phyloP scores from a whole-genome alignment of 495 filamentous ascomycete species.

The Aspergillus steynii region DNA sequence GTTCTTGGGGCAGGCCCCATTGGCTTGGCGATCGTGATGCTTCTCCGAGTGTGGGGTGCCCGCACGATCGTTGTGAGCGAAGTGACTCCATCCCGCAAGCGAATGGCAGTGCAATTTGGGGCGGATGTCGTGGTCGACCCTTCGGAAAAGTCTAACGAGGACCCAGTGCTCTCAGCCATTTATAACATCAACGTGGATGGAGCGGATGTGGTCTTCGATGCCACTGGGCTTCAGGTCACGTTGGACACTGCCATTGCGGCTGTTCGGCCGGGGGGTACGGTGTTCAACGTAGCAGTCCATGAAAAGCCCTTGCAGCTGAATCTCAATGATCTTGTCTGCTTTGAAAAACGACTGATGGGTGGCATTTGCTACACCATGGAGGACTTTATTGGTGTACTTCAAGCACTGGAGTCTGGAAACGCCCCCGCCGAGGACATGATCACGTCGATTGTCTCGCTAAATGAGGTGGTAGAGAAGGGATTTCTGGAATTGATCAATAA shows the following conservation, averaged over 20 bases:
- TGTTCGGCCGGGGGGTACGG: not conserved
- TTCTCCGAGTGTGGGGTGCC: conserved; percentile 48
- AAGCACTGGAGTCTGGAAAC: not conserved
- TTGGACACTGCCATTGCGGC: not conserved
- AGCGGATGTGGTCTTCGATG: conserved; percentile 8
- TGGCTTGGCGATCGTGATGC: conserved; percentile 57
- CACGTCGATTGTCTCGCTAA: conserved; percentile 5
- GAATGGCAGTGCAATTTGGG: not conserved
- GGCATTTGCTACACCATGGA: conserved; percentile 5
- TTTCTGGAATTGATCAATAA: conserved; percentile 8
- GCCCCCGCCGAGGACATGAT: conserved; percentile 6
- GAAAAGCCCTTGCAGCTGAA: conserved; percentile 5
- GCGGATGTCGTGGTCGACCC: conserved; percentile 5
- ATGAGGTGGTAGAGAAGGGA: conserved; percentile 5
- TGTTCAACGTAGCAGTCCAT: conserved; percentile 11
- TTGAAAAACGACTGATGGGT: conserved; percentile 3
- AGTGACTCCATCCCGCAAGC: not conserved
- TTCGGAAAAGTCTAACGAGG: not conserved
- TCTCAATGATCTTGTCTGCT: conserved; percentile 1
- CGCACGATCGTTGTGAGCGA: conserved; percentile 51
- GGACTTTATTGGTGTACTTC: conserved; percentile 1
- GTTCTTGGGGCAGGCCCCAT: conserved; percentile 62
- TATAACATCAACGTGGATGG: not conserved
- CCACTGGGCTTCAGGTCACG: not conserved
- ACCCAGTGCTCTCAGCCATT: not conserved